Evolutionary conservation across 2,329 filamentous ascomycete genomes (phyloP).

Genomic region (Fusarium decemcellulare): DNA sequence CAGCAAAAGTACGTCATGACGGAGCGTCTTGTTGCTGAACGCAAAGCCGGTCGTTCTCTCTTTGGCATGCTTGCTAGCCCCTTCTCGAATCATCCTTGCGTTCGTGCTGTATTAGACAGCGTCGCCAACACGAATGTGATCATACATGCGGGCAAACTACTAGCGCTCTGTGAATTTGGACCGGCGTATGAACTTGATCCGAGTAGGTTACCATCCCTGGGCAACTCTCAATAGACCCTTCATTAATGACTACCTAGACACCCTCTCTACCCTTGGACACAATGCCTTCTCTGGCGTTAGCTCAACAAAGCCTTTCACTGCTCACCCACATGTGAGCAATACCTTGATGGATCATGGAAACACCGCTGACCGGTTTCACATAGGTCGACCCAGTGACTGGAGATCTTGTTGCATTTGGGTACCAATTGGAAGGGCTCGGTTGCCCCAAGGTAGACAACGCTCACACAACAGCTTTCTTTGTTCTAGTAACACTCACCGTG

Average conservation of each 20-base stretch:
- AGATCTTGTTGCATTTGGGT: slow-evolving; percentile 3
- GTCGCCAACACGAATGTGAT: slow-evolving; percentile 12
- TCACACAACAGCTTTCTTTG: background rate
- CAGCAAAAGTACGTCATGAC: slow-evolving; percentile 14
- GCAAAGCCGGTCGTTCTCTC: background rate
- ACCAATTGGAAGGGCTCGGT: background rate
- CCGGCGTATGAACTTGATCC: slow-evolving; percentile 9
- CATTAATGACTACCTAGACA: background rate
- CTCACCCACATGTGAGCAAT: background rate
- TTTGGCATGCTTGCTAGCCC: slow-evolving; percentile 13
- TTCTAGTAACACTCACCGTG: too few species aligned
- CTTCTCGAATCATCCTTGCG: slow-evolving; percentile 15
- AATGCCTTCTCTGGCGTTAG: background rate
- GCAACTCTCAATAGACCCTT: too few species aligned
- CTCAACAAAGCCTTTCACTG: background rate
- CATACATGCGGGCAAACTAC: background rate
- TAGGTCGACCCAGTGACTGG: slow-evolving; percentile 1
- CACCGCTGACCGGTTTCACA: background rate
- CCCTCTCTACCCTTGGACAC: background rate
- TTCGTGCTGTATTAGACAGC: background rate
- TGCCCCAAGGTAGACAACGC: background rate
- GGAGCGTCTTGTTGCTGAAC: background rate
- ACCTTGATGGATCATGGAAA: background rate
- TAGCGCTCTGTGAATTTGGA: slow-evolving; percentile 4
- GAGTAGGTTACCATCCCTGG: background rate